Evolutionary conservation across 805 yeast species (phyloP).

Genomic region (Pichia paraexigua): DNA sequence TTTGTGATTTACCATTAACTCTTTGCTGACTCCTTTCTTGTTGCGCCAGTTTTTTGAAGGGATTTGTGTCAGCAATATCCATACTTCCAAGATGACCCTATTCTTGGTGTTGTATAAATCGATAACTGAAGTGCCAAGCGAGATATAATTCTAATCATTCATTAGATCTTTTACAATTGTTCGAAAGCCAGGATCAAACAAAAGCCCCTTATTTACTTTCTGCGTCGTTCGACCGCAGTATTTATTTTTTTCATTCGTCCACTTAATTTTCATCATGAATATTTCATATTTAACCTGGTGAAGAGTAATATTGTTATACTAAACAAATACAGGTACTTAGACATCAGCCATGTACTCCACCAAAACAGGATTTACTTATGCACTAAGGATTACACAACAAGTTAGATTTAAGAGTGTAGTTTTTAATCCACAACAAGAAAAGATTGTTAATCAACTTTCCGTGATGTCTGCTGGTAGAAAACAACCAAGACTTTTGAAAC

Average conservation of each 20-base stretch:
- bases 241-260: neutral
- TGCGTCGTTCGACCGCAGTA: neutral
- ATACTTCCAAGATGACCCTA: neutral
- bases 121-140: neutral
- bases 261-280: neutral
- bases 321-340: neutral
- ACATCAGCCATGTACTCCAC: neutral
- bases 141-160: too few relatives aligned
- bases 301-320: neutral
- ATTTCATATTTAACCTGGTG: neutral
- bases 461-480: conserved; percentile 83
- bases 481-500: conserved; percentile 73
- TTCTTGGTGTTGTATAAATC: neutral
- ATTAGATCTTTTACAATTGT: neutral
- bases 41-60: conserved; percentile 2
- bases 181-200: too few relatives aligned
- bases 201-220: neutral
- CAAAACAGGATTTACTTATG: neutral
- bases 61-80: conserved; percentile 3
- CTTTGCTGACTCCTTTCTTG: conserved; percentile 1
- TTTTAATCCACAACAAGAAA: conserved; percentile 26
- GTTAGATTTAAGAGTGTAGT: conserved; percentile 31
- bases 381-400: conserved; percentile 30
- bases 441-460: conserved; percentile 47
- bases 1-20: neutral